Evolutionary conservation across 1,284 basidiomycete species (phyloP), one percentile per base, ranked within the genome.

Genomic region (Leccinum subrobustum): DNA sequence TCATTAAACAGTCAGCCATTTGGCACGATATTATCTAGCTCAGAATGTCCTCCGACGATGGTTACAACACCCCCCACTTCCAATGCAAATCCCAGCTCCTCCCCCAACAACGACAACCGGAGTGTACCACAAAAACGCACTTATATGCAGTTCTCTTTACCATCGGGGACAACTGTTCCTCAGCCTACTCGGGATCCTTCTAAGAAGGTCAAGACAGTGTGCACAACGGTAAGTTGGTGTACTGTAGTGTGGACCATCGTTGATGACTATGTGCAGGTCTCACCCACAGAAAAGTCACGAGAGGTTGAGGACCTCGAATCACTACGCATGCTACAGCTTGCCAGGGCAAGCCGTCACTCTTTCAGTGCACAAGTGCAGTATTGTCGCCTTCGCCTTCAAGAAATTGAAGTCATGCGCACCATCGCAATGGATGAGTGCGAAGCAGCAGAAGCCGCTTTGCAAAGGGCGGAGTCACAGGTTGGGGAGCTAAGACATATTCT

Each of bases 361-460:
- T 52, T 11, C 14, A 29, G 14, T 52, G 50, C 50, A 52, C 50
- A 52, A 16, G 25, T 29, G 25, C 20, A 52, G 8, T 52, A 52
- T 14, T 27, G 27, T 52, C 25, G n/a, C 27, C 23, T 29, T 52
- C 50, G n/a, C n/a, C 50, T 52, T 29, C 50, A 52, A 52, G 50
- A 52, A 29, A 52, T 52, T 29, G 50, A 52, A 52, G 50, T 52
- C 27, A 52, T 52, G 50, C 11, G 50, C 27, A 52, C 50, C 50
- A 52, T 52, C 50, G 11, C 50, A 52, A 52, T 52, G 20, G 50
- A 52, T 52, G 50, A 52, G 50, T 52, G 50, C n/a, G 50, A 52
- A 4, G 50, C 14, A 18, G 50, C 50, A 52, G 50, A 52, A 52
- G 50, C 50, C 27, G 25, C 16, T 52, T 52, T 52, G 27, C 27